Evolutionary conservation across 1,284 basidiomycete genomes (phyloP).

Genomic region (Heterobasidion irregulare): DNA sequence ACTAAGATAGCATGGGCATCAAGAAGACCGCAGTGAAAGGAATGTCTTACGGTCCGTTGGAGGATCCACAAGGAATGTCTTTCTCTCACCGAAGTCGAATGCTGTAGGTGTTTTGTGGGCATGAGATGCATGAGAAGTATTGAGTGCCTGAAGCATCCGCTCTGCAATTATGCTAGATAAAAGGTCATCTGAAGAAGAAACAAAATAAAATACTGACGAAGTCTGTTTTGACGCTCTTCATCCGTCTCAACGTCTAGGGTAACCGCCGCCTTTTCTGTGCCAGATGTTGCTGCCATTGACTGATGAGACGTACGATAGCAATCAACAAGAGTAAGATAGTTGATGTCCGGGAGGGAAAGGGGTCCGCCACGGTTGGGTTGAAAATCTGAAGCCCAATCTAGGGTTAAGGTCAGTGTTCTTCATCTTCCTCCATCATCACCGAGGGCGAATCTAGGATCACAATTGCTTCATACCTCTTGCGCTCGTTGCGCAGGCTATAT

Average conservation of each 20-base stretch:
- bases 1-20: slow-evolving; percentile 26
- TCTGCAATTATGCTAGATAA: slow-evolving; percentile 12
- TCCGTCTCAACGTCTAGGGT: slow-evolving; percentile 25
- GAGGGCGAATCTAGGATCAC: not conserved
- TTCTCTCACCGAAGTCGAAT: slow-evolving; percentile 21
- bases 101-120: not conserved
- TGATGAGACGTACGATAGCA: too few relatives aligned
- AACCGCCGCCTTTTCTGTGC: slow-evolving; percentile 8
- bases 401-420: not conserved
- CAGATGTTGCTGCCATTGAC: not conserved
- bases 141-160: slow-evolving; percentile 18
- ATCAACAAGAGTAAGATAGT: too few relatives aligned
- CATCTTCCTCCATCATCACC: not conserved
- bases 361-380: not conserved
- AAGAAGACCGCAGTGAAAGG: not conserved
- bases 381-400: not conserved
- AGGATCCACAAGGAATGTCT: slow-evolving; percentile 18
- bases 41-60: slow-evolving; percentile 23
- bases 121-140: slow-evolving; percentile 8
- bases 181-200: not conserved
- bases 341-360: not conserved
- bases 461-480: not conserved
- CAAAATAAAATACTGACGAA: slow-evolving; percentile 18
- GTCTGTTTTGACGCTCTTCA: slow-evolving; percentile 22
- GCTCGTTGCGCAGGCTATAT: not conserved